Conservation (phyloP, 768 basidiomycete genomes). For the Sporobolomyces roseus region DNA sequence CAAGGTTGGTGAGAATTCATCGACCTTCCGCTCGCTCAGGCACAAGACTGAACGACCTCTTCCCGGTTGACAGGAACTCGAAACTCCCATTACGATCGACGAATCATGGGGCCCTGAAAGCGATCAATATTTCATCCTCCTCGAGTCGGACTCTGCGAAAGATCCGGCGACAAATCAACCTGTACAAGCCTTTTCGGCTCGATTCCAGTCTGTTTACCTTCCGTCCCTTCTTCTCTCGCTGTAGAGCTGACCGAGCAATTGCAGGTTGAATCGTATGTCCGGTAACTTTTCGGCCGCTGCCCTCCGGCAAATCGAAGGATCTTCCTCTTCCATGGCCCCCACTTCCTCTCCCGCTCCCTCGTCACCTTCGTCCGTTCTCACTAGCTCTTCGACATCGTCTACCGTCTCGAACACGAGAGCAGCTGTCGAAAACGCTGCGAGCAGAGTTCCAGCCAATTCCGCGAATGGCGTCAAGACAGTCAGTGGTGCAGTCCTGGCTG, state of each 20-base stretch:
- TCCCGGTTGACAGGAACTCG: neutral
- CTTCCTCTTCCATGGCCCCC: neutral
- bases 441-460: no score
- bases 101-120: conserved; percentile 12
- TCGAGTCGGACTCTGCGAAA: conserved; percentile 7
- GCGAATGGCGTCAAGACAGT: no score
- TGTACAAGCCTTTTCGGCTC: conserved; percentile 30
- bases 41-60: neutral
- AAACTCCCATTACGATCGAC: conserved; percentile 14
- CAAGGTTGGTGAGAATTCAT: neutral
- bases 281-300: conserved; percentile 6
- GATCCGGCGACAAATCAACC: conserved; percentile 6
- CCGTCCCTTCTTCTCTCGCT: no score
- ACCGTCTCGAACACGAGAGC: no score
- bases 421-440: no score
- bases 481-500: no score
- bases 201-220: conserved; percentile 9
- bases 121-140: conserved; percentile 27
- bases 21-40: no score
- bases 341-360: neutral
- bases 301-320: neutral
- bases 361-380: neutral
- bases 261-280: conserved; percentile 7
- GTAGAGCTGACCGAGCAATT: neutral
- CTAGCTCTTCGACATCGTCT: neutral